Evolutionary conservation across 202 grass and related monocot genomes (phyloP).

Genomic region (Carex arenaria): DNA sequence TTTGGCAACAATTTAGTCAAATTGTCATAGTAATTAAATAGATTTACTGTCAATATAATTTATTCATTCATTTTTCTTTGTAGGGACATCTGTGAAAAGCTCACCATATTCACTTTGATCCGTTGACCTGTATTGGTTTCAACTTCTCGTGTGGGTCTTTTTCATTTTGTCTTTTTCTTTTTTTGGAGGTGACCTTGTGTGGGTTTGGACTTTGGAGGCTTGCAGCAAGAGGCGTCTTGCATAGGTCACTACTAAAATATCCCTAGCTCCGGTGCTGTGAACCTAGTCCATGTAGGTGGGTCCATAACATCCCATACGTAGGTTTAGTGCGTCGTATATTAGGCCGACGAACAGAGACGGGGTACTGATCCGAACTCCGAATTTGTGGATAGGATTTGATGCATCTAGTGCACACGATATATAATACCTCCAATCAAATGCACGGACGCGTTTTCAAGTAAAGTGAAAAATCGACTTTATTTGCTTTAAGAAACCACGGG

Average conservation of each 20-base stretch:
- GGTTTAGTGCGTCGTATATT: neutral
- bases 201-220: neutral
- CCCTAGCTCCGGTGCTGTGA: neutral
- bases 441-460: neutral
- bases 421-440: neutral
- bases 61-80: neutral
- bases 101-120: neutral
- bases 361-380: neutral
- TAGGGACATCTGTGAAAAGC: neutral
- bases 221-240: neutral
- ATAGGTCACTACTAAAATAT: neutral
- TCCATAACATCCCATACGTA: neutral
- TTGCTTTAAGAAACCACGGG: neutral
- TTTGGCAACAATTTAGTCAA: no score
- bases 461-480: neutral
- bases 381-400: neutral
- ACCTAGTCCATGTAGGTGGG: neutral
- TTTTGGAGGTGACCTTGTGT: no score
- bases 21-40: neutral
- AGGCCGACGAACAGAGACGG: neutral
- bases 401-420: neutral
- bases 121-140: neutral
- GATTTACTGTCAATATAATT: neutral
- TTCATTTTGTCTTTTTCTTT: no score
- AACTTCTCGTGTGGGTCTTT: no score